Base-by-base conservation (phyloP, 139 green algal species). In the Micractinium sp. region DNA sequence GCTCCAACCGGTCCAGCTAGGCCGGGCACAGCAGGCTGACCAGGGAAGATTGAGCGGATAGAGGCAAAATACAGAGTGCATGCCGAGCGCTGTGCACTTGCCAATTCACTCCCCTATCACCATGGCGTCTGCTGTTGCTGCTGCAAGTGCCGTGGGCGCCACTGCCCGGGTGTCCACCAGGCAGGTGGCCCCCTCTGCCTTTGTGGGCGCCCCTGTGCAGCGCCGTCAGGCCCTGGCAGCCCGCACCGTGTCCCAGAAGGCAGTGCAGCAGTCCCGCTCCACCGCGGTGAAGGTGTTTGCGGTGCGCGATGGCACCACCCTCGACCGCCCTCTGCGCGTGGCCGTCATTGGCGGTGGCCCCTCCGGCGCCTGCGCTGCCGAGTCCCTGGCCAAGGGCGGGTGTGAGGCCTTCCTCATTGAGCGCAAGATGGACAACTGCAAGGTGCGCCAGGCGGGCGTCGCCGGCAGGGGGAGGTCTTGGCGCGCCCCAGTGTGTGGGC, bases 361-460 rank as follows among this genome's bases (percentile, higher is more conserved):
- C 20, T 94, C 96, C 15, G 98, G 98, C 22, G 97, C 98, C 33
- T 99, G 98, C 92, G 94, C 97, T 81, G 98, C 98, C 31, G 98
- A 99, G 85, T 98, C 96, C 4, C 94, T 99, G 33, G 98, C 98
- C 81, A 94, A 98, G 94, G 95, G 88, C 56, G 98, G 98, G 82
- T 93, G 98, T 22, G 98, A 99, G 94, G 97, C 97, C 19, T 99
- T 94, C 92, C 91, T 99, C 74, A 95, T 99, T 90, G 98, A 99
- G 96, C 94, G 98, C 79, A 99, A 99, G 94, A 91, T 99, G 89
- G 96, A 99, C 93, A 99, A 99, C 96, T 98, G 96, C 95, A 99
- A 99, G 96, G 94, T 97, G 87, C 7, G 86, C 27, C 74, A 53
- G 74, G 31, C 27, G 76, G 36, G 76, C 76, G 38, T 36, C 36